phyloP scores from a whole-genome alignment of 768 basidiomycete genomes.

The Gymnopilus junonius region DNA sequence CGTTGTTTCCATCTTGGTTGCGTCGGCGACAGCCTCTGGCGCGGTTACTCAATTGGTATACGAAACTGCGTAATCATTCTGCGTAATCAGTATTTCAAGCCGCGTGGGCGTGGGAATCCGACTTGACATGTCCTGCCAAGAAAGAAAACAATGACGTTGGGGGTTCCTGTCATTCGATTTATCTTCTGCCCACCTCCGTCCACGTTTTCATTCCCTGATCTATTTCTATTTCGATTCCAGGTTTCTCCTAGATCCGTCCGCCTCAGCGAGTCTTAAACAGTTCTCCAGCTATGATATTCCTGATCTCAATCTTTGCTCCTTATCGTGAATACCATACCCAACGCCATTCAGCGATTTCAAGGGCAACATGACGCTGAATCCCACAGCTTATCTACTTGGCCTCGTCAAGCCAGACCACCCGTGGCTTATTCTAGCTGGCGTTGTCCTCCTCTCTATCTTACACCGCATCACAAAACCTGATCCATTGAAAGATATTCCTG shows the following conservation, averaged over 20 bases:
- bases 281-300: background rate
- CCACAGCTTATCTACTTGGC: background rate
- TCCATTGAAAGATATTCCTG: conserved; percentile 4
- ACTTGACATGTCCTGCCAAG: background rate
- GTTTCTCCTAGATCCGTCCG: background rate
- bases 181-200: no score
- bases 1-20: no score
- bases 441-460: background rate
- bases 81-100: background rate
- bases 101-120: background rate
- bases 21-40: no score
- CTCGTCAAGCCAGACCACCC: background rate
- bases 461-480: background rate
- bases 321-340: background rate
- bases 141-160: background rate
- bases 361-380: background rate
- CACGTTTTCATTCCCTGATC: no score
- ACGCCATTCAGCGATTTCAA: no score
- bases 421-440: background rate
- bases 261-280: background rate
- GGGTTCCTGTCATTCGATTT: background rate
- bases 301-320: background rate
- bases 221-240: background rate
- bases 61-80: background rate
- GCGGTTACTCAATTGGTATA: background rate